phyloP scores from a whole-genome alignment of 805 yeast genomes.

The Metschnikowia matae region DNA sequence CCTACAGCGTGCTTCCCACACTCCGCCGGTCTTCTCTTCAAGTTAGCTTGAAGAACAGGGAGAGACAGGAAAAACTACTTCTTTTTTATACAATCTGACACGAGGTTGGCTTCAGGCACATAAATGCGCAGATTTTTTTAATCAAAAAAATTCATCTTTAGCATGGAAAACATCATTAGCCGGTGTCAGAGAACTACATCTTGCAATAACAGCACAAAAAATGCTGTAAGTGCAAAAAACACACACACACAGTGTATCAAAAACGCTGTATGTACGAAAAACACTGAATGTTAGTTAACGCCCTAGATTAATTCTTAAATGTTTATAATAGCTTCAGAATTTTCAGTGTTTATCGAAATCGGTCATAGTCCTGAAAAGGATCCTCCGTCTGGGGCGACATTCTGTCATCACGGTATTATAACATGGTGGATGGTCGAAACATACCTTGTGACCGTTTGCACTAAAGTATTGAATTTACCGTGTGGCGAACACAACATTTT shows the following conservation, averaged over 20 bases:
- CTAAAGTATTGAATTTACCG: conserved; percentile 4
- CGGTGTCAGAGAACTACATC: conserved; percentile 6
- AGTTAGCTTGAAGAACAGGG: not conserved
- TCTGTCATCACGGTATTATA: conserved; percentile 49
- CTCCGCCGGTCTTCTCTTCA: not conserved
- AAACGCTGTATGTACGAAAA: conserved; percentile 4
- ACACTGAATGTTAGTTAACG: conserved; percentile 13
- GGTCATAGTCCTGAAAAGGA: conserved; percentile 59
- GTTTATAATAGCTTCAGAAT: conserved; percentile 43
- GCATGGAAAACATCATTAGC: conserved; percentile 56
- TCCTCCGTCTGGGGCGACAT: conserved; percentile 77
- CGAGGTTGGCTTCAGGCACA: conserved; percentile 34
- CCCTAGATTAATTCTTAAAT: not conserved
- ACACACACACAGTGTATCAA: conserved; percentile 5
- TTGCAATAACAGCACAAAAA: not conserved
- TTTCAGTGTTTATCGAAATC: conserved; percentile 66
- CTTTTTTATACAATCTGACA: not conserved
- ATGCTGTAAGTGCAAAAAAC: conserved; percentile 7
- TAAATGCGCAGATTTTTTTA: conserved; percentile 34
- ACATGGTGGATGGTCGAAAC: conserved; percentile 3
- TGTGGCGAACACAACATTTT: conserved; percentile 2
- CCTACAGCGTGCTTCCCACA: not conserved
- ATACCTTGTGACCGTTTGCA: conserved; percentile 13
- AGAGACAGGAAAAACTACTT: too few relatives aligned
- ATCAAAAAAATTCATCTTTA: conserved; percentile 55